Evolutionary conservation across 768 basidiomycete species (phyloP).

Genomic region (Naganishia vaughanmartiniae): DNA sequence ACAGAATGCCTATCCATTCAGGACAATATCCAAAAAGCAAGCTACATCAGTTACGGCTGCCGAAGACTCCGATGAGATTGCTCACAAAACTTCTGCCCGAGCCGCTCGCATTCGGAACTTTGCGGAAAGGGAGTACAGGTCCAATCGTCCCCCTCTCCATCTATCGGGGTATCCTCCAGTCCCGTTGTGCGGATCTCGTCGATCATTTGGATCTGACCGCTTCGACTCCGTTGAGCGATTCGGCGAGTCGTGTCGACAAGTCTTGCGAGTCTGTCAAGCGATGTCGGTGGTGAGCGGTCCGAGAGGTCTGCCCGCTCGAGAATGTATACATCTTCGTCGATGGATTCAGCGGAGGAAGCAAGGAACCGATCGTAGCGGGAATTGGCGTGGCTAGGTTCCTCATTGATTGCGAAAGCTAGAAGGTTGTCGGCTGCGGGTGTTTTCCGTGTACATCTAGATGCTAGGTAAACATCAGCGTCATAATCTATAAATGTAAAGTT

Average conservation of each 20-base stretch:
- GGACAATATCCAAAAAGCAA: background rate
- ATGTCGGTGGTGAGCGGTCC: slow-evolving; percentile 6
- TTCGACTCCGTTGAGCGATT: background rate
- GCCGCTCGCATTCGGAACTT: slow-evolving; percentile 47
- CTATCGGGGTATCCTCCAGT: slow-evolving; percentile 24
- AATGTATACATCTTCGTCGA: slow-evolving; percentile 1
- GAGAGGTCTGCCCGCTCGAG: slow-evolving; percentile 15
- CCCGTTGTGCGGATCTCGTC: background rate
- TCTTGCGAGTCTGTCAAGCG: background rate
- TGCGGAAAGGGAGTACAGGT: slow-evolving; percentile 48
- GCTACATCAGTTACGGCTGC: background rate
- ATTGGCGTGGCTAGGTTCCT: background rate
- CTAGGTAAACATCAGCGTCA: slow-evolving; percentile 19
- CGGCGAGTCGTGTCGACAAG: slow-evolving; percentile 5
- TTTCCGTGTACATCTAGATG: slow-evolving; percentile 43
- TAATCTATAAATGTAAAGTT: background rate
- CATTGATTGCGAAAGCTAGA: background rate
- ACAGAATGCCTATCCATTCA: slow-evolving; percentile 25
- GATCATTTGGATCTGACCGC: background rate
- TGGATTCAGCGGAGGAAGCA: background rate
- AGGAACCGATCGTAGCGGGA: background rate
- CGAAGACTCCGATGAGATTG: background rate
- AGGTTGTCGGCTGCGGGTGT: slow-evolving; percentile 34
- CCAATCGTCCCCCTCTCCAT: slow-evolving; percentile 40
- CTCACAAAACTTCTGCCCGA: slow-evolving; percentile 49